Base-by-base conservation (phyloP, 495 filamentous ascomycete species). In the Lophiostoma macrostomum region DNA sequence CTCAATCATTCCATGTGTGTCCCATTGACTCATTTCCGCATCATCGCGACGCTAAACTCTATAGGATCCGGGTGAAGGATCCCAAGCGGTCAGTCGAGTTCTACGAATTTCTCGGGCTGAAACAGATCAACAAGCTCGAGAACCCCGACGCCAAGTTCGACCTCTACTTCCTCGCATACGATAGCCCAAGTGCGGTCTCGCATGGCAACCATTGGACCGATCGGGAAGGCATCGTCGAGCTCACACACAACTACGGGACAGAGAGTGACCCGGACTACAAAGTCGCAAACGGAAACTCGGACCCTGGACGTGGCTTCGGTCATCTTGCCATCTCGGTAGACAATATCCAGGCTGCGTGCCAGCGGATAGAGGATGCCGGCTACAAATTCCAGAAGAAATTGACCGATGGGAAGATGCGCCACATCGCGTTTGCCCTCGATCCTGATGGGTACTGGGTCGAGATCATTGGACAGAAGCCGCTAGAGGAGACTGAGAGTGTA, bases 221-320 rank as follows among this genome's bases (percentile, higher is more conserved):
- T 70, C 87, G 91, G 45, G 84, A 96, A 63, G 91, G 87, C 27
- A 74, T 96, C 18, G 79, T 98, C 59, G 93, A 98, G 67, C 82
- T 98, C 52, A 95, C 89, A 48, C 93, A 98, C 78, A 96, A 96
- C 77, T 87, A 96, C 70, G 93, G 93, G 64, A 96, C 90, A 13
- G 93, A 97, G 71, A 77, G 77, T 51, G 88, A 97, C 67, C 80
- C 85, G 16, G 74, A 82, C 65, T 97, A 87, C 77, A 85, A 81
- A 65, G 73, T 91, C 56, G 82, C 79, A 60, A 96, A 91, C 67
- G 93, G 93, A 49, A 98, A 98, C 74, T 81, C 76, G 16, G 89
- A 96, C 50, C 91, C 71, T 83, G n/a, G n/a, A n/a, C 69, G 82
- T 51, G 90, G 93, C 8, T 98, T 96, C 67, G 91, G 93, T 16